A percentile compares a stretch with the other conserved stretches of the same genome.
Evolutionary conservation across 2,329 filamentous ascomycete species (phyloP).

Genomic region (Aureobasidium namibiae): DNA sequence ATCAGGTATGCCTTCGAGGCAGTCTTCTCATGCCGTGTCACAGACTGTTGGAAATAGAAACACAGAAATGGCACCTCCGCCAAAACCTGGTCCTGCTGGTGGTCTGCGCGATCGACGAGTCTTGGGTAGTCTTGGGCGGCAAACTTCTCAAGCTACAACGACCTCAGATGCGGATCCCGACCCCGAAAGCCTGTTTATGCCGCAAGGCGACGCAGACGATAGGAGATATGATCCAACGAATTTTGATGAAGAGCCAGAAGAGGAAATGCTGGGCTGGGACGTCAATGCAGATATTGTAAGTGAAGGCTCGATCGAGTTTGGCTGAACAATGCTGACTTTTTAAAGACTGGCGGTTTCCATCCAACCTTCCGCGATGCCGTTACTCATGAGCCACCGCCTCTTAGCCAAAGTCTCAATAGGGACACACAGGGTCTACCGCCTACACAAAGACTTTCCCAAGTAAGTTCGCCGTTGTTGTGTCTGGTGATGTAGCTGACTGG

Average conservation of each 20-base stretch:
- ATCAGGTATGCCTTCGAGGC: conserved; percentile 2
- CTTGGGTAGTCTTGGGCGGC: conserved; percentile 18
- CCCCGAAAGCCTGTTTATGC: conserved; percentile 64
- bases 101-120: conserved; percentile 18
- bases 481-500: conserved; percentile 16
- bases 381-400: conserved; percentile 16
- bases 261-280: conserved; percentile 65
- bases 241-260: conserved; percentile 54
- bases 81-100: conserved; percentile 8
- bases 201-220: conserved; percentile 59
- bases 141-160: conserved; percentile 32
- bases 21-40: neutral
- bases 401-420: conserved; percentile 20
- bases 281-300: conserved; percentile 56
- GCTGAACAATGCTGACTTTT: neutral
- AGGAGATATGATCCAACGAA: conserved; percentile 63
- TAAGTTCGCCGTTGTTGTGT: conserved; percentile 34
- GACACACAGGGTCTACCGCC: conserved; percentile 49
- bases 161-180: conserved; percentile 54
- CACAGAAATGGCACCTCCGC: conserved; percentile 15
- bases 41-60: neutral
- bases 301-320: conserved; percentile 11
- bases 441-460: conserved; percentile 66
- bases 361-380: conserved; percentile 38
- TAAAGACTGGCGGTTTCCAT: conserved; percentile 26